These are phyloP conservation scores for Urtica urens DNA, from an alignment of 306 rosid species.

Conservation along the genomic window DNA sequence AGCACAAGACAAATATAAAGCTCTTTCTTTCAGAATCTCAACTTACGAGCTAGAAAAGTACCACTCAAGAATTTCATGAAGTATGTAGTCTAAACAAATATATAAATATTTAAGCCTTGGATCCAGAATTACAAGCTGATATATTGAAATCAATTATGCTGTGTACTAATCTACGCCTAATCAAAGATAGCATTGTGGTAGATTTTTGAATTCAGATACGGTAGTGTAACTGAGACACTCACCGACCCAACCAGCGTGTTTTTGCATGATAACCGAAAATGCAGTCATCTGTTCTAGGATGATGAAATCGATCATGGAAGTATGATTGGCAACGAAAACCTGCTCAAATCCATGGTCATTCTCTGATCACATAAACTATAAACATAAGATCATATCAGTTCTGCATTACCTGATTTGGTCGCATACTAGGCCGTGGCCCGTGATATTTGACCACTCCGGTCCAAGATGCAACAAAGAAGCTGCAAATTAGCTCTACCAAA, in stretches of 20 bases:
- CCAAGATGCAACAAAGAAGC: constrained; percentile 99
- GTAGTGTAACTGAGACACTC: no score
- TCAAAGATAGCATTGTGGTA: no score
- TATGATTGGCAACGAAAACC: constrained; percentile 96
- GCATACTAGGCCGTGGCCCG: constrained; percentile 88
- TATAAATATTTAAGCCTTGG: no score
- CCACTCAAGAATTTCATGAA: background rate
- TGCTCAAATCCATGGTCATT: constrained; percentile 28
- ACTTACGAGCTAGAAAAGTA: background rate
- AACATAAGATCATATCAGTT: background rate
- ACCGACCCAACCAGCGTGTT: constrained; percentile 99
- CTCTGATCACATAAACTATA: no score
- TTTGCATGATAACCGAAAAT: constrained; percentile 97
- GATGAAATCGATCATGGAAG: constrained; percentile 97
- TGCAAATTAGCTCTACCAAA: constrained; percentile 89
- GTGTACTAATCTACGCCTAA: no score
- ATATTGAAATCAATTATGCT: background rate
- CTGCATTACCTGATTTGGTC: constrained; percentile 68
- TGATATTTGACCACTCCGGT: constrained; percentile 97
- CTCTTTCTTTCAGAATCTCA: background rate
- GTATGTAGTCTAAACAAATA: background rate
- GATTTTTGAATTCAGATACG: no score
- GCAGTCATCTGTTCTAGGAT: constrained; percentile 97
- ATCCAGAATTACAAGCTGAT: no score
- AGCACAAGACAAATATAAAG: constrained; percentile 1